These are phyloP conservation scores for Mycena vulgaris DNA, from an alignment of 768 basidiomycete genomes.

Conservation along the genomic window DNA sequence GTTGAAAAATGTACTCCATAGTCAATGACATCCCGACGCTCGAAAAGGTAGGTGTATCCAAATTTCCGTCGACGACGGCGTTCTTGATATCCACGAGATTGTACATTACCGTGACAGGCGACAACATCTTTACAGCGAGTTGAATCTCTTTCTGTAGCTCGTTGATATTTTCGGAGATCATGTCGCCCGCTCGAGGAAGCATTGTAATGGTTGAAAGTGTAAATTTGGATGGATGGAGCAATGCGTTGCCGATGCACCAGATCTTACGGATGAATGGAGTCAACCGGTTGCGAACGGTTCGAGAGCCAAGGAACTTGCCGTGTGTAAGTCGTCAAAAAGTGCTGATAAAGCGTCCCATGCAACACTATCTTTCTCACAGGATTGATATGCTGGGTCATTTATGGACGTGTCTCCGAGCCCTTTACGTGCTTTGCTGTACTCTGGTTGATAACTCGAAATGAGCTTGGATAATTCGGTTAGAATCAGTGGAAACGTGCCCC, in stretches of 20 bases:
- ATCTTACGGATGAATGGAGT: slow-evolving; percentile 50
- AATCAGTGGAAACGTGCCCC: neutral
- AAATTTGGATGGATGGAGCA: slow-evolving; percentile 50
- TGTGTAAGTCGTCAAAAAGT: slow-evolving; percentile 28
- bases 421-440: slow-evolving; percentile 16
- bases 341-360: neutral
- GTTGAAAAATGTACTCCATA: slow-evolving; percentile 38
- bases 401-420: slow-evolving; percentile 4
- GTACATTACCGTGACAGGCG: neutral
- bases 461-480: neutral
- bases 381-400: slow-evolving; percentile 17
- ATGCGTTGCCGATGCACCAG: slow-evolving; percentile 52
- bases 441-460: neutral
- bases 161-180: neutral
- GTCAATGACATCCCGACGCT: neutral
- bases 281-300: neutral
- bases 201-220: slow-evolving; percentile 57
- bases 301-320: neutral
- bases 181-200: slow-evolving; percentile 43
- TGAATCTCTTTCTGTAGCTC: slow-evolving; percentile 33
- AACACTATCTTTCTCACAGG: neutral
- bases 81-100: neutral
- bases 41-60: neutral
- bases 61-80: neutral
- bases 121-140: slow-evolving; percentile 11